A percentile compares a stretch with the other conserved stretches of the same genome.
Conservation (phyloP, 441 rosid species). For the Dalechampia spathulata region DNA sequence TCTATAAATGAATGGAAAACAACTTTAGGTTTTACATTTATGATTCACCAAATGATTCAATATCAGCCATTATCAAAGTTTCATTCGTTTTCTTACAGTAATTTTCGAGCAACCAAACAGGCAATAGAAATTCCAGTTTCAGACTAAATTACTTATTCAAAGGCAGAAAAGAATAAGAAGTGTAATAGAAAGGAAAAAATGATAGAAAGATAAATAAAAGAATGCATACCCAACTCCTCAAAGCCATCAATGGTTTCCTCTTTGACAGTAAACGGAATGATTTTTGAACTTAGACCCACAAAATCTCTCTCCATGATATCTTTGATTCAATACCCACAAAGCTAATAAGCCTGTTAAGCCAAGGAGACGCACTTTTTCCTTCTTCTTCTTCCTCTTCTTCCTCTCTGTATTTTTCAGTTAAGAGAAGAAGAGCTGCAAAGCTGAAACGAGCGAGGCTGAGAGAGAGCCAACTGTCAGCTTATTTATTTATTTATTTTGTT, state of each 20-base stretch:
- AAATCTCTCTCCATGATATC: constrained; percentile 62
- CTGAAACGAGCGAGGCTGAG: no score
- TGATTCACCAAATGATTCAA: no score
- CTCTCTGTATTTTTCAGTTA: neutral
- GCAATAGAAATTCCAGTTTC: neutral
- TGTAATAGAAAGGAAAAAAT: neutral
- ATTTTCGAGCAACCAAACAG: constrained; percentile 5
- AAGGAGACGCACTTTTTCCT: neutral
- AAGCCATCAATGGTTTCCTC: constrained; percentile 37
- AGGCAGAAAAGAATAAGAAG: no score
- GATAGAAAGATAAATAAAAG: neutral
- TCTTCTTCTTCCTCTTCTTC: neutral
- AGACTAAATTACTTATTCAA: no score
- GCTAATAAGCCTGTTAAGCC: neutral
- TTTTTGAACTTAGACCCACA: constrained; percentile 42
- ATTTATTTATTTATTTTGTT: no score
- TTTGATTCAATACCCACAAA: neutral
- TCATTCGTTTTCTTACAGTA: neutral
- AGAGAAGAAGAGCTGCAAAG: no score
- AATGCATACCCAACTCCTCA: constrained; percentile 37
- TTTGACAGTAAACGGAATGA: constrained; percentile 32
- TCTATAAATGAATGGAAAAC: no score
- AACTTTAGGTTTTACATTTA: no score
- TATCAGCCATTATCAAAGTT: neutral
- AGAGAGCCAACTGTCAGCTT: no score